These are phyloP conservation scores for Amniculicola lignicola DNA, from an alignment of 495 filamentous ascomycete genomes.

Conservation along the genomic window DNA sequence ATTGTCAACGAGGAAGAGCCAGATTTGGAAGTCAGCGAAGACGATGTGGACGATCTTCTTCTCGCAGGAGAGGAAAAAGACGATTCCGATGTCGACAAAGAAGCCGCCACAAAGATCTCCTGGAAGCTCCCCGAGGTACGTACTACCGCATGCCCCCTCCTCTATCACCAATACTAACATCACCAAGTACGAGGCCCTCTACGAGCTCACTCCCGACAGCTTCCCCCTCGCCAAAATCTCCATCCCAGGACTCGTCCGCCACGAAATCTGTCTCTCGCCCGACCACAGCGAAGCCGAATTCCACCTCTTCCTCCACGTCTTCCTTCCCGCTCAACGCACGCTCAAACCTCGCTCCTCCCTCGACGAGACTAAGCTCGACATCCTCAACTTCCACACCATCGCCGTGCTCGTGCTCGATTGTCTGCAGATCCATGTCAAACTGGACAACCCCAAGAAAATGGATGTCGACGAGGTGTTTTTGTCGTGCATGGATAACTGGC, in stretches of 20 bases:
- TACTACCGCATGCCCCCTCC: neutral
- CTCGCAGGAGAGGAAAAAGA: neutral
- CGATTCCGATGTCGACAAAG: neutral
- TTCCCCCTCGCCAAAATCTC: conserved; percentile 9
- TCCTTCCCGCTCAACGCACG: conserved; percentile 14
- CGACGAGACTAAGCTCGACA: neutral
- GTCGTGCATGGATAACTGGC: conserved; percentile 14
- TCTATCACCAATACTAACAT: neutral
- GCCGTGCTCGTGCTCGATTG: conserved; percentile 13
- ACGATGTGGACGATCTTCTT: neutral
- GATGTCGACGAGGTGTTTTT: conserved; percentile 23
- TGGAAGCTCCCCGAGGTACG: conserved; percentile 1
- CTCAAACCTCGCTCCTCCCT: neutral
- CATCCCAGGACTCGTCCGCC: conserved; percentile 14
- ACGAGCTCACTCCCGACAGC: neutral
- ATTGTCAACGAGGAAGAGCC: neutral
- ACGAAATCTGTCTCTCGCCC: conserved; percentile 5
- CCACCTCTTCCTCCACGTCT: conserved; percentile 7
- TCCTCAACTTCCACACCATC: conserved; percentile 29
- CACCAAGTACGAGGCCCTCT: neutral
- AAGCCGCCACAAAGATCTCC: neutral
- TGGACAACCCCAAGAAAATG: neutral
- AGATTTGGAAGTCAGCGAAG: neutral
- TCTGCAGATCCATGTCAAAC: neutral
- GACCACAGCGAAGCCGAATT: conserved; percentile 1